Evolutionary conservation across 2,329 filamentous ascomycete genomes (phyloP).

Genomic region (Coniochaeta pulveracea): DNA sequence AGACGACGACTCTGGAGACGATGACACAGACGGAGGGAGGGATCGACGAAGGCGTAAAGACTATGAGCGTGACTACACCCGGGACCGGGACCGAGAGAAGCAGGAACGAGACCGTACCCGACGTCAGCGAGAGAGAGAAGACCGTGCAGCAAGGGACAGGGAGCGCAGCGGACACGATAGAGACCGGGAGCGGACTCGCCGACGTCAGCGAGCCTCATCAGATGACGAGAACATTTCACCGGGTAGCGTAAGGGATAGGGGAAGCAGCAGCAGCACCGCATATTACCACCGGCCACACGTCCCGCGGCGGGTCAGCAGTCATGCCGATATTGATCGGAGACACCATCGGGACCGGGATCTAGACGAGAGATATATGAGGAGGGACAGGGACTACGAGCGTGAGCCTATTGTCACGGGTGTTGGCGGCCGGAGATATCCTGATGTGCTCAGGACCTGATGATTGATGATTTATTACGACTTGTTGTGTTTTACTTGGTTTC

Average conservation of each 20-base stretch:
- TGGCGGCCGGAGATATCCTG: constrained; percentile 26
- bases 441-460: neutral
- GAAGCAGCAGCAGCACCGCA: constrained; percentile 19
- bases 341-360: constrained; percentile 14
- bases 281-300: constrained; percentile 27
- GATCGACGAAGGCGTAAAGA: constrained; percentile 9
- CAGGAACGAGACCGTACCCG: constrained; percentile 20
- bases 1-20: constrained; percentile 21
- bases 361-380: constrained; percentile 14
- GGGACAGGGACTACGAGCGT: constrained; percentile 20
- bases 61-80: constrained; percentile 8
- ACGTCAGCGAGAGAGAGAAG: constrained; percentile 20
- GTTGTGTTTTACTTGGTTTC: too few relatives aligned
- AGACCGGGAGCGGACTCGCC: constrained; percentile 16
- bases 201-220: constrained; percentile 11
- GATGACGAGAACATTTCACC: constrained; percentile 10
- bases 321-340: constrained; percentile 34
- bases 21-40: constrained; percentile 13
- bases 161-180: constrained; percentile 17
- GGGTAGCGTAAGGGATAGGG: constrained; percentile 17
- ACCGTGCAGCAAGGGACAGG: constrained; percentile 21
- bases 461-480: neutral
- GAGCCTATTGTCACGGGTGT: constrained; percentile 22
- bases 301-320: constrained; percentile 35
- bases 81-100: constrained; percentile 16